Evolutionary conservation across 2,329 filamentous ascomycete species (phyloP).

Genomic region (Trematosphaeria pertusa): DNA sequence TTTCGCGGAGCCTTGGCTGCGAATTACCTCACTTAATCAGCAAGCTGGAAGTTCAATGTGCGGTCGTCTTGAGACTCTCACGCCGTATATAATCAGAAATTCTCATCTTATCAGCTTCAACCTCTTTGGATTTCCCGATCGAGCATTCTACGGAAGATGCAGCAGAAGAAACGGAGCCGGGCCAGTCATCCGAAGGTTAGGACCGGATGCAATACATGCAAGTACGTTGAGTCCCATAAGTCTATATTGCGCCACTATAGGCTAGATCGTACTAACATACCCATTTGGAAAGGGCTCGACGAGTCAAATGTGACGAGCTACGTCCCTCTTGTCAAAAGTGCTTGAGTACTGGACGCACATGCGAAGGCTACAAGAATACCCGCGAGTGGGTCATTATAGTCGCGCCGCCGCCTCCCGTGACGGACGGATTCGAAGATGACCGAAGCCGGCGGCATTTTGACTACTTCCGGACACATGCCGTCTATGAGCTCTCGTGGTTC

Average conservation of each 20-base stretch:
- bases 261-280: slow-evolving; percentile 4
- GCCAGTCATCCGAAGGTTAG: slow-evolving; percentile 24
- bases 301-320: slow-evolving; percentile 27
- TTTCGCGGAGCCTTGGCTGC: too few species aligned
- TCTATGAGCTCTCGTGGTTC: slow-evolving; percentile 23
- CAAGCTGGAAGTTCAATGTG: neutral
- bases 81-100: too few species aligned
- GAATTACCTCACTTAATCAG: slow-evolving; percentile 2
- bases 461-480: slow-evolving; percentile 21
- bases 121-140: too few species aligned
- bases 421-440: slow-evolving; percentile 26
- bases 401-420: slow-evolving; percentile 15
- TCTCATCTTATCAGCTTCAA: too few species aligned
- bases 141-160: too few species aligned
- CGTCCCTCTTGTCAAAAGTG: slow-evolving; percentile 22
- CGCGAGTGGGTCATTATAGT: slow-evolving; percentile 24
- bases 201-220: slow-evolving; percentile 28
- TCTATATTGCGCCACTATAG: neutral
- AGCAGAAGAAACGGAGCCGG: slow-evolving; percentile 18
- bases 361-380: slow-evolving; percentile 24
- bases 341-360: slow-evolving; percentile 20
- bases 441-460: slow-evolving; percentile 23
- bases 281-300: slow-evolving; percentile 15
- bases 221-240: slow-evolving; percentile 14
- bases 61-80: neutral